Percentiles rank a stretch among this genome's conserved stretches.
These are phyloP conservation scores for Beauveria caledonica DNA, from an alignment of 2,329 filamentous ascomycete species.

Conservation along the genomic window DNA sequence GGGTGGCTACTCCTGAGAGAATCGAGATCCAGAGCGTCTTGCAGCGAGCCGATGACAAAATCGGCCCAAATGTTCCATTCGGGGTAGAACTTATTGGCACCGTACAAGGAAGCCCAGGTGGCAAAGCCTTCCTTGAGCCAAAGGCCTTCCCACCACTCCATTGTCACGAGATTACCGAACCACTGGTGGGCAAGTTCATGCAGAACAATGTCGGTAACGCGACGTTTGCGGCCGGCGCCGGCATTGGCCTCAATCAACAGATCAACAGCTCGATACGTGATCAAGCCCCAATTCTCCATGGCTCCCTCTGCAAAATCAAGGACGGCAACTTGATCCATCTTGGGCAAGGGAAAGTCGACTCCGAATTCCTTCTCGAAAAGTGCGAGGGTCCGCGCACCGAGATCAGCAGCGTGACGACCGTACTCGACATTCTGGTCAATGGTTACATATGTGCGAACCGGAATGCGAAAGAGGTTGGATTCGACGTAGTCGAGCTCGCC, in stretches of 20 bases:
- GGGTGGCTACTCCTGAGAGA: constrained; percentile 91
- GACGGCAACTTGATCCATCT: constrained; percentile 70
- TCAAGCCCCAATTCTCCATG: constrained; percentile 97
- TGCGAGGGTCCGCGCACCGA: constrained; percentile 79
- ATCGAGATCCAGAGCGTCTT: constrained; percentile 79
- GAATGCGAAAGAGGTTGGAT: constrained; percentile 82
- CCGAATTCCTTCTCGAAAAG: constrained; percentile 96
- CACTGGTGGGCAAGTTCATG: constrained; percentile 96
- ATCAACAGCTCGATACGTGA: constrained; percentile 83
- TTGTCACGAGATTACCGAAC: constrained; percentile 95
- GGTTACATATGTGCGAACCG: constrained; percentile 85
- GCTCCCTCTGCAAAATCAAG: constrained; percentile 92
- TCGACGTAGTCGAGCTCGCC: constrained; percentile 92
- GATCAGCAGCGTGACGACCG: constrained; percentile 80
- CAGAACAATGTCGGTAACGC: constrained; percentile 90
- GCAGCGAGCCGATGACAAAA: constrained; percentile 87
- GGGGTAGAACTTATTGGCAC: constrained; percentile 89
- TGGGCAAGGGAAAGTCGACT: constrained; percentile 53
- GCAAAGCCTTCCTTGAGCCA: constrained; percentile 96
- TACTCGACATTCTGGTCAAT: constrained; percentile 85
- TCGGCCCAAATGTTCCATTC: constrained; percentile 98
- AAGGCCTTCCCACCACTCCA: constrained; percentile 97
- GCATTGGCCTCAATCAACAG: constrained; percentile 83
- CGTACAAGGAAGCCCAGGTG: constrained; percentile 48
- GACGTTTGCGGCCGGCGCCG: constrained; percentile 84